phyloP scores from a whole-genome alignment of 1,284 basidiomycete genomes.

The Irpex sp. region DNA sequence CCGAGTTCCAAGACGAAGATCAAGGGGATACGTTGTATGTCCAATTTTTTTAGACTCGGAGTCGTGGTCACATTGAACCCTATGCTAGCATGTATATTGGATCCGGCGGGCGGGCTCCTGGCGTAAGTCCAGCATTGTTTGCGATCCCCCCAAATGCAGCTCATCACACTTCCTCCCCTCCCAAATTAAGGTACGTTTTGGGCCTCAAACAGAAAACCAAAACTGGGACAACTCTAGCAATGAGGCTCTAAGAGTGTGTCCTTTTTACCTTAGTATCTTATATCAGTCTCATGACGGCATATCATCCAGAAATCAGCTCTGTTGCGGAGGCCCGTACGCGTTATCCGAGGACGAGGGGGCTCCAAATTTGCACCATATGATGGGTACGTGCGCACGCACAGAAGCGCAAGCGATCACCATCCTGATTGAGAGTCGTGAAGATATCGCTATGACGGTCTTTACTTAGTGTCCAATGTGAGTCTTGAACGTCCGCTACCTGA shows the following conservation, averaged over 20 bases:
- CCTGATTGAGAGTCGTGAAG: neutral
- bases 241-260: neutral
- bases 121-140: neutral
- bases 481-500: too few relatives aligned
- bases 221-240: constrained; percentile 4
- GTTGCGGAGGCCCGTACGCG: constrained; percentile 1
- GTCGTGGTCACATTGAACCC: neutral
- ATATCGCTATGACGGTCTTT: constrained; percentile 11
- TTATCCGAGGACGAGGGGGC: constrained; percentile 1
- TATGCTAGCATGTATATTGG: constrained; percentile 7
- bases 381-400: neutral
- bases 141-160: neutral
- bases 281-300: neutral
- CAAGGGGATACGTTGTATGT: constrained; percentile 6
- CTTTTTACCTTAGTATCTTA: neutral
- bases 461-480: constrained; percentile 8
- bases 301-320: constrained; percentile 2
- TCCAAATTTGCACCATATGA: constrained; percentile 3
- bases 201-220: constrained; percentile 6
- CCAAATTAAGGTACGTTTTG: constrained; percentile 2
- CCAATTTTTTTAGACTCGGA: too few relatives aligned
- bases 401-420: neutral
- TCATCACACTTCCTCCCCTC: neutral
- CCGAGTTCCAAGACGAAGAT: constrained; percentile 7
- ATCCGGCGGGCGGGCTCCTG: constrained; percentile 7